Conservation (phyloP, 2,329 filamentous ascomycete species). For the Thelonectria olida region DNA sequence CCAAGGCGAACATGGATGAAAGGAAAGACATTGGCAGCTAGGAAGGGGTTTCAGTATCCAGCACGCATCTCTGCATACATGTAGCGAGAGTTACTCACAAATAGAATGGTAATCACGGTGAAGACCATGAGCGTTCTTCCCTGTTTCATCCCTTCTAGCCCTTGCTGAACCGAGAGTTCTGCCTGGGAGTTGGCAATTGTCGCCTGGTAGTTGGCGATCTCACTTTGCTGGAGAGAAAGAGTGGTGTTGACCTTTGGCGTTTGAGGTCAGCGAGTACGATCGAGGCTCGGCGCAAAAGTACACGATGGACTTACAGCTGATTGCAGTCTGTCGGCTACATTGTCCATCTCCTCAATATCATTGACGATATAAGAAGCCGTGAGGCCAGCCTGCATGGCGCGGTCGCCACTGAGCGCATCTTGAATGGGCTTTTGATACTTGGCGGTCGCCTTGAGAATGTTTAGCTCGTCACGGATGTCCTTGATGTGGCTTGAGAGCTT, state of each 20-base stretch:
- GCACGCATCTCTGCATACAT: too few species aligned
- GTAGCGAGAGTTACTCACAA: conserved; percentile 17
- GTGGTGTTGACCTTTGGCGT: conserved; percentile 16
- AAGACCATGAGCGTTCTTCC: conserved; percentile 28
- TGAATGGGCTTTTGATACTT: conserved; percentile 24
- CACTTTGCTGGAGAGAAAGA: conserved; percentile 26
- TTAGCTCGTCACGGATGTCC: conserved; percentile 36
- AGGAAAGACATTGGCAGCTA: conserved; percentile 31
- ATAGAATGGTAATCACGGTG: conserved; percentile 30
- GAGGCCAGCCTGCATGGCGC: not conserved
- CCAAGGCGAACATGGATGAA: conserved; percentile 28
- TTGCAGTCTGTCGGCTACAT: conserved; percentile 24
- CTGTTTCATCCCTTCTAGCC: too few species aligned
- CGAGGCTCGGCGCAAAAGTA: too few species aligned
- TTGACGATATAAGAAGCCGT: conserved; percentile 15
- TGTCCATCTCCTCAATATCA: conserved; percentile 30
- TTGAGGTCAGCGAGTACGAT: too few species aligned
- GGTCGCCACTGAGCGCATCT: not conserved
- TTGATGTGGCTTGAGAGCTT: conserved; percentile 29
- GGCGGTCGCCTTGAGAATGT: conserved; percentile 26
- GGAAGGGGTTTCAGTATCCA: not conserved
- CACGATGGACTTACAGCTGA: conserved; percentile 14
- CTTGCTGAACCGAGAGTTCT: conserved; percentile 9
- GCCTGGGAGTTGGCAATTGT: conserved; percentile 14
- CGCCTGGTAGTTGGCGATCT: conserved; percentile 24